Evolutionary conservation across 2,329 filamentous ascomycete genomes (phyloP), one percentile per base, ranked within the genome.

Genomic region (Ceratocystis eucalypticola): DNA sequence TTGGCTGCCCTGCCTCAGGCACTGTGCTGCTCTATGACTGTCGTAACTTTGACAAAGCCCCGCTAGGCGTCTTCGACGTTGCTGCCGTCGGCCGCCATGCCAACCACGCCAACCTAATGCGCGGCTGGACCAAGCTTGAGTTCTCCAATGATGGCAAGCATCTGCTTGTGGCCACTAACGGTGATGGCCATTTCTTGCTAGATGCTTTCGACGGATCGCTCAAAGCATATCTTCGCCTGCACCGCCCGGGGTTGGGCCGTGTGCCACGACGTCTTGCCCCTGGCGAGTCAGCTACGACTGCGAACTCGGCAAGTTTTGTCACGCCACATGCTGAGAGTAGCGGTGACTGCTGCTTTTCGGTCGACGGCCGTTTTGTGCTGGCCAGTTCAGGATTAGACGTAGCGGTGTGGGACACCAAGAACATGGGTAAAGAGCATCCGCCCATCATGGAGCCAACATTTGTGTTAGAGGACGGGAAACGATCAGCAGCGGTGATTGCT

Each of bases 131-230:
- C 1, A 91, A 88, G 71, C 81, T 99, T 53, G 91, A 96, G 72
- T 97, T 99, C 74, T 94, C 90, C 67, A 99, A 99, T 72, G 94
- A 99, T 72, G 94, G 94, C 20, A 96, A 96, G 73, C 84, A 84
- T 68, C 77, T 99, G 61, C 81, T 99, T 4, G 75, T 99, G 20
- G 89, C 89, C 15, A 97, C 93, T 1, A 89, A 87, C 62, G 90
- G 89, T 5, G 82, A 82, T 64, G 91, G 91, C 0, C 94, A 99
- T 75, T 96, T 94, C 72, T 78, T 99, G 1, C 79, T 99, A n/a
- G 94, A 99, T 74, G 89, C 93, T 1, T 97, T 96, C 73, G 86
- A 90, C 53, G 94, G 93, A 48, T 82, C 80, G 5, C 75, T 97
- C 25, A 89, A 87, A 72, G 87, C 89, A 8, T 91, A 88, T 73